Evolutionary conservation across 2,329 filamentous ascomycete genomes (phyloP), one percentile per base, ranked within the genome.

Genomic region (Hypoxylon sp.): DNA sequence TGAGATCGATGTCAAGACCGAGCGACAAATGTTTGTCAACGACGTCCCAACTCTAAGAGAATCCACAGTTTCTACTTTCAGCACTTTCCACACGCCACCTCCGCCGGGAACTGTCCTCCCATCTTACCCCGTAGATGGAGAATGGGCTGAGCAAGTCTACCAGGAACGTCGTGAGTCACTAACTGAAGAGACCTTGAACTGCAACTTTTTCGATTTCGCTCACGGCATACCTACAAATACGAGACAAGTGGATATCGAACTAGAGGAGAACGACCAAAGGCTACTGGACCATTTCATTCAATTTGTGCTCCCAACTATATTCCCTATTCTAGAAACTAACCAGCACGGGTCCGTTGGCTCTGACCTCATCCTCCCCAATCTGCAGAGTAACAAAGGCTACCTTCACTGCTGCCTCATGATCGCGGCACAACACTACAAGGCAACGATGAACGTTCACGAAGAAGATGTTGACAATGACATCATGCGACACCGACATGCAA

Each of bases 391-490:
- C 87, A 94, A 93, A 80, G 91, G 90, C 72, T 99, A 98, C 80
- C 86, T 98, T 32, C 94, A 98, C 84, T 98, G 94, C 83, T 98
- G 95, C 81, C 85, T 99, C 68, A 97, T 93, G 84, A 93, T 97
- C 66, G 90, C 96, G 7, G 95, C 94, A 1, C 93, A 97, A 77
- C 96, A 99, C 81, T 89, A 93, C 81, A 98, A 98, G 84, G 89
- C 91, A 2, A 92, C 91, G 0, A 86, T 90, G 76, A 85, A 87
- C 62, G 80, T 91, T 5, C 82, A 87, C 51, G 87, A 85, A 58
- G 91, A 93, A 61, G 90, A 94, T 75, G 90, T 97, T 63, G 93
- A 98, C 80, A 87, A 90, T 70, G 94, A 98, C 78, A 97, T 98
- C 77, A 91, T 97, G 87, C 90, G 93, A 74, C 95, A 98, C 80